Evolutionary conservation across 805 yeast genomes (phyloP), one percentile per base, ranked within the genome.

Genomic region (Nakazawaea ishiwadae): DNA sequence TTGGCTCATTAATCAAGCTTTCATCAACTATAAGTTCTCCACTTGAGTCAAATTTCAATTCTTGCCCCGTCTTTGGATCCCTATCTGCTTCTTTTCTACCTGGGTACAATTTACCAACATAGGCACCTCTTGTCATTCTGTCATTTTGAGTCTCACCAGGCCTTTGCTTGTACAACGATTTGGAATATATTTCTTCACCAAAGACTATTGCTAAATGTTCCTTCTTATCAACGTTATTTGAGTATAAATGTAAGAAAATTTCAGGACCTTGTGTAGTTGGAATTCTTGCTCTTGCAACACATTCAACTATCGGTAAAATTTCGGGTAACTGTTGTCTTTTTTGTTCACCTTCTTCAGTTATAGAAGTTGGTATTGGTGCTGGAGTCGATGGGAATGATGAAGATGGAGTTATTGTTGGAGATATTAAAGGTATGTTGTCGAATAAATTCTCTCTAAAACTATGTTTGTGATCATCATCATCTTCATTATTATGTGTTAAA

Each of bases 51-150:
- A 75, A 76, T 26, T 61, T 44, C 21, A 73, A 46, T 40, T 60
- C 55, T 42, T 69, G 53, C 4, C 68, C 60, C 23, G 60, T 51
- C 17, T 47, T 56, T 16, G 63, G 76, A 56, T 84, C 93, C 7
- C 43, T 49, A 55, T 85, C 93, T 0, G 95, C 95, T 3, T 65
- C 55, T 23, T 61, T 60, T 50, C 99, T 73, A 3, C 98, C 98
- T 4, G 99, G 98, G 51, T 77, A 80, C 40, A 93, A 66, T 54
- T 79, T 80, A 5, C 99, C 99, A 24, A 86, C 78, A 52, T 93
- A 93, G 0, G 99, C 99, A 20, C 99, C 99, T 51, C 99, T 74
- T n/a, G 95, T 89, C 97, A 93, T 93, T 51, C 99, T 65, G 58
- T 88, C 97, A 52, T 78, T 82, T 61, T 89, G 97, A 0, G 96